Base-by-base conservation (phyloP, 208 protist species). In the Trypanosoma rangeli region DNA sequence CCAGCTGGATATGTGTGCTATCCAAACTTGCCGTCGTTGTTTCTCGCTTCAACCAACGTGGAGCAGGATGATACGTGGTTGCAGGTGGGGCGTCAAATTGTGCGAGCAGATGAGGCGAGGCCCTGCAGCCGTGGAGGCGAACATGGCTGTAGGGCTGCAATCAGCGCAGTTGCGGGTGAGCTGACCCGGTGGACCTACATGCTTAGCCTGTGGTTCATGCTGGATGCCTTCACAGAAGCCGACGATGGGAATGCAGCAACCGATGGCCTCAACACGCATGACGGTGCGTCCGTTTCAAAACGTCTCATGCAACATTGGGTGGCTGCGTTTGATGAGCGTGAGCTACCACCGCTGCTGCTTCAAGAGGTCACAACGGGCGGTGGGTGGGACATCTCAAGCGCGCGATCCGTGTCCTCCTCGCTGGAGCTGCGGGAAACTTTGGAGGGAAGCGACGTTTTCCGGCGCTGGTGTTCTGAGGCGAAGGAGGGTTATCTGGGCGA, bases 1-100 rank as follows among this genome's bases (percentile, higher is more conserved):
- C 37, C 63, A 15, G 76, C 68, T 18, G 80, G 80, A 8, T 68
- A 66, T 26, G 78, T 90, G 18, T 89, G 82, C 62, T 93, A 89
- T 62, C 84, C 87, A 8, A 71, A 70, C 5, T 56, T 85, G 29
- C 87, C 87, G 9, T 88, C 84, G 5, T 22, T 88, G n/a, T 52
- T 89, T 57, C 24, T 84, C 26, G 74, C 82, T 13, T 78, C 74
- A 16, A 65, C 3, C 0, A 67, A 64, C 24, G 37, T 70, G 29
- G 63, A 66, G 24, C 28, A 52, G 22, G 60, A 76, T 20, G 64
- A 50, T n/a, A 33, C 10, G 18, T 66, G 52, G 64, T 5, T 76
- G 63, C 63, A 37, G 0, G 28, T 46, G 16, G 56, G 52, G 39
- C 57, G 71, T 9, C 28, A 20, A 48, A 3, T 76, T 48, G 15